These are phyloP conservation scores for Cetradonia linearis DNA, from an alignment of 495 filamentous ascomycete genomes.

Conservation along the genomic window DNA sequence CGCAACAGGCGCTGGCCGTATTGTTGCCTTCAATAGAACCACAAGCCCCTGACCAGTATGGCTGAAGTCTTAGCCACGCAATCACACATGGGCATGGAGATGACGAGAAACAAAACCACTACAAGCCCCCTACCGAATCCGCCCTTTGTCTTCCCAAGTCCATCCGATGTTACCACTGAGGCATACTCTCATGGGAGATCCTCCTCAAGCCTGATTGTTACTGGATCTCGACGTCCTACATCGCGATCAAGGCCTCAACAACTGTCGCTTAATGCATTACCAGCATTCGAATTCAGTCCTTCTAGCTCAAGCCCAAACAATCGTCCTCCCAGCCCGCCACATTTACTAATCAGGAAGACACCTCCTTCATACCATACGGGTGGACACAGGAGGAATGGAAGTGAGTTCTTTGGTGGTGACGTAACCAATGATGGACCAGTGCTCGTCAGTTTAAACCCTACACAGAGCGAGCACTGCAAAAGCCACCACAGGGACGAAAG, in stretches of 20 bases:
- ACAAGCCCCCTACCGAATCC: constrained; percentile 51
- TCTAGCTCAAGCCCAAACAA: constrained; percentile 10
- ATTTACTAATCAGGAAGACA: constrained; percentile 21
- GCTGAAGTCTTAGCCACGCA: constrained; percentile 19
- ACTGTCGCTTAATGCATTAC: constrained; percentile 26
- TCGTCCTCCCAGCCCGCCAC: constrained; percentile 28
- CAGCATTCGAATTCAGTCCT: constrained; percentile 29
- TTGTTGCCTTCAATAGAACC: background rate
- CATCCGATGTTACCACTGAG: constrained; percentile 27
- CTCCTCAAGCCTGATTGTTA: constrained; percentile 3
- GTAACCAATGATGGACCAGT: constrained; percentile 49
- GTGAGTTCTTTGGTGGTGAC: constrained; percentile 76
- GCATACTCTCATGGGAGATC: background rate
- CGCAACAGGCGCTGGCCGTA: background rate
- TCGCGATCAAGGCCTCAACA: constrained; percentile 18
- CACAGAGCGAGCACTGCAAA: constrained; percentile 27
- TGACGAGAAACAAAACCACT: constrained; percentile 4
- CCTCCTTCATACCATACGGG: constrained; percentile 15
- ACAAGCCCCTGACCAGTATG: constrained; percentile 7
- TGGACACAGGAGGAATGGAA: constrained; percentile 64
- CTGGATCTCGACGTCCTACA: constrained; percentile 8
- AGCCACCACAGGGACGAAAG: constrained; percentile 66
- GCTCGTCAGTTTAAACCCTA: constrained; percentile 41
- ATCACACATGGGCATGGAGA: constrained; percentile 15
- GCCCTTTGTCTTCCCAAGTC: constrained; percentile 59